Conservation (phyloP, 208 protist species). For the Leishmania braziliensis region DNA sequence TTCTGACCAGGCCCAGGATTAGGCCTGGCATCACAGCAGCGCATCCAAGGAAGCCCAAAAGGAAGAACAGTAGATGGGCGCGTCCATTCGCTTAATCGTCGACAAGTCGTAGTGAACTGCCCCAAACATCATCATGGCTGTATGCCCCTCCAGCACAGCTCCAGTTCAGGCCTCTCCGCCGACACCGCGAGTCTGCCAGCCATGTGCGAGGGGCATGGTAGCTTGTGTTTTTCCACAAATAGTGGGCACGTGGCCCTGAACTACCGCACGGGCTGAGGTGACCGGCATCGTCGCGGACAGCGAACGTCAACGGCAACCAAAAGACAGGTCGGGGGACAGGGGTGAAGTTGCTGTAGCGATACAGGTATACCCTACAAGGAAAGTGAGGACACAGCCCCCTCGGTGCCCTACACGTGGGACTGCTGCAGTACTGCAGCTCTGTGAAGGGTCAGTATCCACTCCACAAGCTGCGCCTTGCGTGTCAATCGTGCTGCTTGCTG, state of each 20-base stretch:
- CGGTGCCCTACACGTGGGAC: background rate
- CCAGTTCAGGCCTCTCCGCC: background rate
- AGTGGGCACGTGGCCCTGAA: background rate
- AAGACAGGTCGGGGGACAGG: background rate
- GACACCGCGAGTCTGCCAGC: background rate
- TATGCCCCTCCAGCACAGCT: background rate
- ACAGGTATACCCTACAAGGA: background rate
- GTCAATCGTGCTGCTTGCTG: conserved; percentile 18
- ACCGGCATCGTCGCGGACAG: background rate
- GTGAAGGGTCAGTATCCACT: conserved; percentile 22
- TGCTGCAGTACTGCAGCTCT: background rate
- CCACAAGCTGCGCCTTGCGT: conserved; percentile 32
- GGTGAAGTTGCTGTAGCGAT: background rate
- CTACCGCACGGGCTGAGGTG: background rate
- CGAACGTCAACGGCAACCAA: background rate
- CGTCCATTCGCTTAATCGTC: background rate
- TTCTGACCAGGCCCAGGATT: background rate
- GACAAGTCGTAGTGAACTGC: background rate
- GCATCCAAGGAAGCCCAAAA: background rate
- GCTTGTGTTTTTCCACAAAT: background rate
- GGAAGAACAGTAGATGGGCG: background rate
- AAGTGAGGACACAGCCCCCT: background rate
- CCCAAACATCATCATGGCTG: background rate
- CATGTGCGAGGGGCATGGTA: too few relatives aligned
- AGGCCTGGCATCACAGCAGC: background rate